Conservation (phyloP, 2,329 filamentous ascomycete species). For the Xylariales sp. region DNA sequence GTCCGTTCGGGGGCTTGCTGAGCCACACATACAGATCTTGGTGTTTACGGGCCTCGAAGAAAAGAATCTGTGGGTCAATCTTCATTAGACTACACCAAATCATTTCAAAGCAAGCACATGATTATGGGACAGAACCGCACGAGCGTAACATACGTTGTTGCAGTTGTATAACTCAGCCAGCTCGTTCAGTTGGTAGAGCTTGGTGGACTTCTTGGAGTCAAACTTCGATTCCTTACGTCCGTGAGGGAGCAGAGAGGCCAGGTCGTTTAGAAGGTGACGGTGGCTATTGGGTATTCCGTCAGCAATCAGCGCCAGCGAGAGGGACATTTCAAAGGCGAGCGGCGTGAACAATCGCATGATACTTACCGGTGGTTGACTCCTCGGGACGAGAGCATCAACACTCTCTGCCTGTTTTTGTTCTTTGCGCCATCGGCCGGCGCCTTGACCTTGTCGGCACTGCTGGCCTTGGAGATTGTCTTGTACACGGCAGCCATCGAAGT, state of each 20-base stretch:
- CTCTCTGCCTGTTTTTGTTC: slow-evolving; percentile 69
- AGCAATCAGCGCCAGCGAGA: background rate
- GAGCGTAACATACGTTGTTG: no score
- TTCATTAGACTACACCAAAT: no score
- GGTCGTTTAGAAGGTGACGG: slow-evolving; percentile 86
- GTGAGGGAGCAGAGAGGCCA: slow-evolving; percentile 85
- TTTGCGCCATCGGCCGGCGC: slow-evolving; percentile 43
- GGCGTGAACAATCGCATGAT: no score
- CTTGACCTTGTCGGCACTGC: slow-evolving; percentile 44
- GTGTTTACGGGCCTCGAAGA: slow-evolving; percentile 92
- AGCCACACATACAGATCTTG: slow-evolving; percentile 95
- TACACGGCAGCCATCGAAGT: no score
- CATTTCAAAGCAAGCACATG: no score
- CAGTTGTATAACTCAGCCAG: slow-evolving; percentile 73
- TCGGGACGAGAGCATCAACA: slow-evolving; percentile 86
- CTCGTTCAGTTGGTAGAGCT: slow-evolving; percentile 77
- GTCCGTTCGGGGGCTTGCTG: slow-evolving; percentile 82
- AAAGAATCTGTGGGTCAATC: no score
- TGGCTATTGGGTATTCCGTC: slow-evolving; percentile 54
- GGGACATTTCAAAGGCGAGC: no score
- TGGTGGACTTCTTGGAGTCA: slow-evolving; percentile 92
- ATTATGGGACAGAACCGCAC: no score
- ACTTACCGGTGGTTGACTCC: slow-evolving; percentile 80
- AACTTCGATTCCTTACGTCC: slow-evolving; percentile 93
- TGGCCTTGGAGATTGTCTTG: slow-evolving; percentile 65